Percentiles rank a stretch among this genome's conserved stretches.
Evolutionary conservation across 2,329 filamentous ascomycete genomes (phyloP).

Genomic region (Arthroderma uncinatum): DNA sequence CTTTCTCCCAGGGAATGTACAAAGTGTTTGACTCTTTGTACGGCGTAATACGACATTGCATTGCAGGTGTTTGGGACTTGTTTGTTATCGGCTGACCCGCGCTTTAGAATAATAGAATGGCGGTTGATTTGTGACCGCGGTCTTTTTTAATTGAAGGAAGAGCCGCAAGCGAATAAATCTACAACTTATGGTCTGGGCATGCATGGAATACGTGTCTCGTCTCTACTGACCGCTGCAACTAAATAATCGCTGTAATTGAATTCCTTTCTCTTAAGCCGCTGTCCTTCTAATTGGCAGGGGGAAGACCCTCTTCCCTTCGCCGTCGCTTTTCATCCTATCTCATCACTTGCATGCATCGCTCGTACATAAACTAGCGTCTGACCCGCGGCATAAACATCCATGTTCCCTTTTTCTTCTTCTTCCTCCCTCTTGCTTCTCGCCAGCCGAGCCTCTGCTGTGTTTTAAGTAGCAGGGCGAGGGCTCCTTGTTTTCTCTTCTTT

Average conservation of each 20-base stretch:
- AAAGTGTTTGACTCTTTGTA: too few species aligned
- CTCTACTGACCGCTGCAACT: neutral
- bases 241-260: neutral
- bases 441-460: neutral
- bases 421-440: neutral
- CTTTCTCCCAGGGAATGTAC: too few species aligned
- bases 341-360: neutral
- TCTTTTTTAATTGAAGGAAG: neutral
- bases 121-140: too few species aligned
- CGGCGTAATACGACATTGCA: neutral
- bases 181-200: slow-evolving; percentile 2
- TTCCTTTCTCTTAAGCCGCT: neutral
- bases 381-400: neutral
- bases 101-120: too few species aligned
- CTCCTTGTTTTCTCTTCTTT: neutral
- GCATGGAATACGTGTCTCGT: slow-evolving; percentile 4
- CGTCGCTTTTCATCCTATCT: neutral
- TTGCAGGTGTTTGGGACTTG: neutral
- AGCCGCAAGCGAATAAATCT: too few species aligned
- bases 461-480: too few species aligned
- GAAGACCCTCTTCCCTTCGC: neutral
- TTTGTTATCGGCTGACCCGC: neutral
- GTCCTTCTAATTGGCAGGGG: neutral
- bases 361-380: neutral
- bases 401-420: neutral